These are phyloP conservation scores for Chamaenerion angustifolium DNA, from an alignment of 345 rosid genomes.

Conservation along the genomic window DNA sequence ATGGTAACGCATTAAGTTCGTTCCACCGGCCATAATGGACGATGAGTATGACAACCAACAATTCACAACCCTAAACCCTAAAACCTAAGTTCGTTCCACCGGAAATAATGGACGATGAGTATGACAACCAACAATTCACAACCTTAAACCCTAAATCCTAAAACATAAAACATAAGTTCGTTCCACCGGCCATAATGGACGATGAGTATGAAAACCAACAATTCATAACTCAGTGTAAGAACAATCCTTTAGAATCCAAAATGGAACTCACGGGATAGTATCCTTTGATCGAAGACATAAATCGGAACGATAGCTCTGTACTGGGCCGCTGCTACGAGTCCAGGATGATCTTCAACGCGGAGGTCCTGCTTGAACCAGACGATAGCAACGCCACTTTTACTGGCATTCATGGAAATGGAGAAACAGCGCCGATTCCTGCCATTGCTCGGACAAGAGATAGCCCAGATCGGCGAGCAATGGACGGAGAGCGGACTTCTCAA, in stretches of 20 bases:
- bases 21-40: too few relatives aligned
- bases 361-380: constrained; percentile 93
- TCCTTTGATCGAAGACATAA: constrained; percentile 68
- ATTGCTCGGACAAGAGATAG: not conserved
- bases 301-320: constrained; percentile 39
- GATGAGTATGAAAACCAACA: too few relatives aligned
- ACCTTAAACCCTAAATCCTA: too few relatives aligned
- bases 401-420: constrained; percentile 5
- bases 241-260: not conserved
- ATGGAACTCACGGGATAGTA: constrained; percentile 25
- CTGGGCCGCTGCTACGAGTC: constrained; percentile 44
- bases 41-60: too few relatives aligned
- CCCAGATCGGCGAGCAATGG: constrained; percentile 6
- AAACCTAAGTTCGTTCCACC: too few relatives aligned
- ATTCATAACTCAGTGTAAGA: not conserved
- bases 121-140: too few relatives aligned
- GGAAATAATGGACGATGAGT: too few relatives aligned
- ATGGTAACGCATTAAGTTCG: too few relatives aligned
- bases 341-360: constrained; percentile 79
- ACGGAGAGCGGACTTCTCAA: constrained; percentile 18
- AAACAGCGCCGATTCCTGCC: not conserved
- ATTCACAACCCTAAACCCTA: too few relatives aligned
- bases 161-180: too few relatives aligned
- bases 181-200: too few relatives aligned
- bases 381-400: constrained; percentile 32